Evolutionary conservation across 2,329 filamentous ascomycete genomes (phyloP), one percentile per base, ranked within the genome.

Genomic region (Penicillium sp.): DNA sequence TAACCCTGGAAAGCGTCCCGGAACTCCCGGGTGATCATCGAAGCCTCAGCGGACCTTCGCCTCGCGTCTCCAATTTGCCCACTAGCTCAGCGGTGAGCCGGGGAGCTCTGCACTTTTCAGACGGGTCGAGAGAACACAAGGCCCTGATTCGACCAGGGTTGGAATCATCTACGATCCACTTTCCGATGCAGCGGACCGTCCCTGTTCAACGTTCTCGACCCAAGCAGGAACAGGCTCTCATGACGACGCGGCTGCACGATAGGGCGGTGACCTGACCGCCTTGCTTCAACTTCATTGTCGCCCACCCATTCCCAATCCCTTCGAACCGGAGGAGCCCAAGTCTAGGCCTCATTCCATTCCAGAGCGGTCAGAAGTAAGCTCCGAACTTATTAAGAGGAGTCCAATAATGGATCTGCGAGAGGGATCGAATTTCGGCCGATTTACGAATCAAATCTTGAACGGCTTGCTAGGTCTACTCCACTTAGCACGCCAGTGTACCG

Each of bases 171-270:
- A 57, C 54, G 65, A 65, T 71, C 68, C 68, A 69, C 68, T 69
- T 69, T 54, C 64, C 64, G 60, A 67, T 70, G 68, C 69, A 70
- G 68, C 69, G 69, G 69, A 70, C 69, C 69, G 69, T 65, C 62
- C 69, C 69, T 61, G 63, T 57, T 55, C 57, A 66, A 66, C 65
- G 62, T 62, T 63, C 62, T 63, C 59, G 57, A 64, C 59, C 53
- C 56, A 53, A 56, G 52, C 47, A 63, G 51, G 52, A 60, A 57
- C 52, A 28, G 41, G n/a, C 24, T 42, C 29, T 23, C 33, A 54
- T 56, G 51, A 58, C 38, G 47, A 45, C 41, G 47, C 31, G 24
- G 24, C 43, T 29, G 42, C 45, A 53, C 47, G n/a, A 46, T 36
- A 29, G 42, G 58, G 58, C 60, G 60, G 60, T 64, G 60, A 62